Evolutionary conservation across 352 stramenopile species (phyloP), one percentile per base, ranked within the genome.

Genomic region (Phytophthora sojae): DNA sequence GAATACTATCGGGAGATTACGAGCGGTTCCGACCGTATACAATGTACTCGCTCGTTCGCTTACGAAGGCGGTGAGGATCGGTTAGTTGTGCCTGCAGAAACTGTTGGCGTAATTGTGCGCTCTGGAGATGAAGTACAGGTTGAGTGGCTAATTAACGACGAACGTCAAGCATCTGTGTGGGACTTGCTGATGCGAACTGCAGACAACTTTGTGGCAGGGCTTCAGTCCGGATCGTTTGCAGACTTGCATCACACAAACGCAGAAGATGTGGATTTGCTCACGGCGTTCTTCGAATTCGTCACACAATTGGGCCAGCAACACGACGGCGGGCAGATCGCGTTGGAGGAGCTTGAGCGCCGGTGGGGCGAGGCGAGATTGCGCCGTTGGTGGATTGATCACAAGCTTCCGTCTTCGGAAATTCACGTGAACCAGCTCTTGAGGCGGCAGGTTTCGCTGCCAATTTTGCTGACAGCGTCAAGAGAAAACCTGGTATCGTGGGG

Each of bases 401-500:
- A 64, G 8, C 60, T 93, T 30, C 75, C 80, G 17, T 83, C 66
- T 6, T 77, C 76, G 7, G 69, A 87, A 32, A 53, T 81, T 0
- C 75, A 88, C 32, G 69, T 89, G 7, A 60, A 70, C 19, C 51
- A 79, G 39, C 64, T 93, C 0, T 30, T 88, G 21, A 65, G 63
- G 14, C 77, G 86, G 9, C 74, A 86, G 11, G 65, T 92, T 42
- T 77, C 83, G 2, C 64, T 93, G 6, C 55, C 73, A 3, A 71
- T 61, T 42, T 60, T 93, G n/a, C 71, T 85, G 49, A 69, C 66
- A 14, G 83, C 86, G 25, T 91, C 86, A 8, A 79, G 83, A 6
- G 86, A 93, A 69, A 86, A 91, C 32, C 58, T 93, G 0, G 86
- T 92, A n/a, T 85, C 82, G 0, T 93, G 83, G 83, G 83, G 83